phyloP scores from a whole-genome alignment of 805 yeast species.

The Kregervanrija fluxuum region DNA sequence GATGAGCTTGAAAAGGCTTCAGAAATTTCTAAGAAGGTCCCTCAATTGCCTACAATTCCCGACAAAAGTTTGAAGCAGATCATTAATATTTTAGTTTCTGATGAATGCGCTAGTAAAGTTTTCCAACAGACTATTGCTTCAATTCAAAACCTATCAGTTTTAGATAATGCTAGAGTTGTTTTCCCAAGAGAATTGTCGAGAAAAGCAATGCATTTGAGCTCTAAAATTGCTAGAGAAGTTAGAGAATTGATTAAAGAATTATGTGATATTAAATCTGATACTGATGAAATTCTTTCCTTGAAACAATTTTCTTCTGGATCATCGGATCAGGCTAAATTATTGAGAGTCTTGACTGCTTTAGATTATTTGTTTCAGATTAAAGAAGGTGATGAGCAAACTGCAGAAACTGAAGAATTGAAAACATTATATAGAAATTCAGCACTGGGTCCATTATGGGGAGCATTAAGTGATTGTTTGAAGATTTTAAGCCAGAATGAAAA shows the following conservation, averaged over 20 bases:
- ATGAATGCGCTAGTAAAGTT: slow-evolving; percentile 78
- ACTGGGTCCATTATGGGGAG: slow-evolving; percentile 78
- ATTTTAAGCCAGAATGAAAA: slow-evolving; percentile 52
- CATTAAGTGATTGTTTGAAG: slow-evolving; percentile 64
- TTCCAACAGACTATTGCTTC: slow-evolving; percentile 78
- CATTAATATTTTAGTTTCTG: slow-evolving; percentile 63
- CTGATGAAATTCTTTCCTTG: slow-evolving; percentile 41
- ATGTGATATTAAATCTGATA: slow-evolving; percentile 28
- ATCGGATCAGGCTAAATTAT: slow-evolving; percentile 83
- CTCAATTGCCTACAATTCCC: slow-evolving; percentile 56
- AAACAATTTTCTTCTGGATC: slow-evolving; percentile 68
- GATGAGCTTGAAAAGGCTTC: slow-evolving; percentile 22
- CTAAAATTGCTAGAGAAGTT: slow-evolving; percentile 47
- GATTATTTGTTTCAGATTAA: slow-evolving; percentile 65
- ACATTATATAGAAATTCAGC: slow-evolving; percentile 59
- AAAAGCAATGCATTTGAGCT: slow-evolving; percentile 55
- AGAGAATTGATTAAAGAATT: slow-evolving; percentile 41
- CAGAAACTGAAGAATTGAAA: slow-evolving; percentile 43
- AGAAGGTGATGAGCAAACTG: slow-evolving; percentile 21
- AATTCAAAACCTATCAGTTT: slow-evolving; percentile 64
- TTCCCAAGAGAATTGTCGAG: slow-evolving; percentile 63
- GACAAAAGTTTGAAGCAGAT: slow-evolving; percentile 53
- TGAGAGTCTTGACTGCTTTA: slow-evolving; percentile 79
- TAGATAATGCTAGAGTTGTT: slow-evolving; percentile 53
- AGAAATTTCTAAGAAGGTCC: slow-evolving; percentile 18